A percentile compares a stretch with the other conserved stretches of the same genome.
These are phyloP conservation scores for Tetrahymena elliotti DNA, from an alignment of 73 alveolate genomes.

Conservation along the genomic window DNA sequence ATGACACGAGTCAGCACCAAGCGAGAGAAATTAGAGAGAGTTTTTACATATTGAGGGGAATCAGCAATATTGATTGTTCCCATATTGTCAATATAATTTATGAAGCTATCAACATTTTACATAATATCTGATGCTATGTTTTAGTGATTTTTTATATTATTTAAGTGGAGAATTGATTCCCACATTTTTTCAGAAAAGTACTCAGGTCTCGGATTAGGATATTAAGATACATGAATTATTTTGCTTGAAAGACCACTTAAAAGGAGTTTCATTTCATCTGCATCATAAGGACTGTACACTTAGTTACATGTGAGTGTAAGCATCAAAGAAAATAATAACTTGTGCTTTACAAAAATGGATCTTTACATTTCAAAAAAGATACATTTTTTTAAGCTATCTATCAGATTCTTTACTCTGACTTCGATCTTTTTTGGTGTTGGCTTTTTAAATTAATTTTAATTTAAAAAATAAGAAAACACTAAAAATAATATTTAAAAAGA, in stretches of 20 bases:
- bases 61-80: background rate
- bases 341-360: conserved; percentile 90
- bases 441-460: conserved; percentile 35
- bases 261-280: conserved; percentile 67
- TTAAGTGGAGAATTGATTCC: conserved; percentile 78
- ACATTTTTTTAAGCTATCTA: conserved; percentile 46
- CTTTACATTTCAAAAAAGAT: conserved; percentile 69
- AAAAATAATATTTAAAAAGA: conserved; percentile 31
- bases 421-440: conserved; percentile 56
- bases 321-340: conserved; percentile 79
- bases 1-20: conserved; percentile 68
- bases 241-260: conserved; percentile 87
- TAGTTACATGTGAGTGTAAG: conserved; percentile 73
- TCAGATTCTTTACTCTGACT: conserved; percentile 64
- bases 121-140: background rate
- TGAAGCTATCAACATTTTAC: background rate
- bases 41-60: conserved; percentile 55
- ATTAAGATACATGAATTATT: conserved; percentile 60
- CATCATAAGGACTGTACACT: conserved; percentile 42
- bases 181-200: conserved; percentile 84
- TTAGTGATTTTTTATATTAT: conserved; percentile 29
- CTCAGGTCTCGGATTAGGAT: conserved; percentile 69
- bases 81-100: background rate
- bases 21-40: conserved; percentile 59
- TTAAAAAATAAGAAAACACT: conserved; percentile 48